Conservation (phyloP, 2,329 filamentous ascomycete genomes). For the Emmonsia crescens region DNA sequence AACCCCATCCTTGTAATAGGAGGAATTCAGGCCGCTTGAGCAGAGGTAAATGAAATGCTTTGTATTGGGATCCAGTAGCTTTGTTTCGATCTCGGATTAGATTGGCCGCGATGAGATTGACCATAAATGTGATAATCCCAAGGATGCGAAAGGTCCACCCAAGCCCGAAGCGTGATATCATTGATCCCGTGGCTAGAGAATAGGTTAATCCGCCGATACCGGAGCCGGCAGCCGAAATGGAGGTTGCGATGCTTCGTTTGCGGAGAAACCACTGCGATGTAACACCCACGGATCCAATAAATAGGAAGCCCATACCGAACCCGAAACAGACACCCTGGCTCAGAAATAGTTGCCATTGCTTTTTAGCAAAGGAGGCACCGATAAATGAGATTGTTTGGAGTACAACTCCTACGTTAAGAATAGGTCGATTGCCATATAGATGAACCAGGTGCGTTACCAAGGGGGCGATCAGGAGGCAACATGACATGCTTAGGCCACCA, state of each 20-base stretch:
- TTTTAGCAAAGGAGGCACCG: constrained; percentile 44
- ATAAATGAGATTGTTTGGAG: constrained; percentile 46
- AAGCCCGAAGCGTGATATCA: constrained; percentile 46
- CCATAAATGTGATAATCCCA: constrained; percentile 42
- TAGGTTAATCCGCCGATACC: constrained; percentile 52
- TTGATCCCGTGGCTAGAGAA: constrained; percentile 46
- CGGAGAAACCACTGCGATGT: constrained; percentile 53
- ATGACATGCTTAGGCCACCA: constrained; percentile 49
- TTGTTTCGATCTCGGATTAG: constrained; percentile 49
- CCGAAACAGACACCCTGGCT: constrained; percentile 52
- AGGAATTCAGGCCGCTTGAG: constrained; percentile 46
- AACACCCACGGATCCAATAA: constrained; percentile 46
- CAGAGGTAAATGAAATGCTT: constrained; percentile 43
- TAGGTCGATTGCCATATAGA: constrained; percentile 42
- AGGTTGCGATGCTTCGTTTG: constrained; percentile 48
- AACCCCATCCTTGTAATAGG: constrained; percentile 48
- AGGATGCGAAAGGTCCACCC: constrained; percentile 53
- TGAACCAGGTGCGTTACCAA: constrained; percentile 45
- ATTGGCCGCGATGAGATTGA: constrained; percentile 44
- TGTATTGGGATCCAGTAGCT: constrained; percentile 41
- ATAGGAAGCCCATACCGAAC: constrained; percentile 52
- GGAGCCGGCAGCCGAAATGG: constrained; percentile 47
- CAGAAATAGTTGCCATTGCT: constrained; percentile 52
- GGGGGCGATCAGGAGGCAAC: constrained; percentile 47
- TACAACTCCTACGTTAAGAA: constrained; percentile 46